phyloP scores from a whole-genome alignment of 768 basidiomycete species.

The Termitomyces sp. region DNA sequence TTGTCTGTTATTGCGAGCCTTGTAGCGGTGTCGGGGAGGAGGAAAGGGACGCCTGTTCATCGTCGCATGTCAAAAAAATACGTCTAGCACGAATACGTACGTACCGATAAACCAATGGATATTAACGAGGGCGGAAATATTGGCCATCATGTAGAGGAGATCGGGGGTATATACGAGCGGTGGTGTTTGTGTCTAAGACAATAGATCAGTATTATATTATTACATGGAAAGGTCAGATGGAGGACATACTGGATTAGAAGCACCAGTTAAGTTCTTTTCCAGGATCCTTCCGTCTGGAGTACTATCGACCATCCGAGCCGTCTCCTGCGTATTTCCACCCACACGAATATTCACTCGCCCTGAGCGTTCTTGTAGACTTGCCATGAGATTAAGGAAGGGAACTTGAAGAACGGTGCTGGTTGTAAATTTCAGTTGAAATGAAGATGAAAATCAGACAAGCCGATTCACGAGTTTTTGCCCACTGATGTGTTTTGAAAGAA shows the following conservation, averaged over 20 bases:
- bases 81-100: background rate
- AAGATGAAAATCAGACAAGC: background rate
- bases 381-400: conserved; percentile 76
- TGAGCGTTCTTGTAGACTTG: conserved; percentile 59
- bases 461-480: conserved; percentile 41
- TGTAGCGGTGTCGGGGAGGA: conserved; percentile 47
- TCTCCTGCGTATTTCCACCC: conserved; percentile 81
- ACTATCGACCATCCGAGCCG: conserved; percentile 43
- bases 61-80: background rate
- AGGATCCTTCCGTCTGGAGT: conserved; percentile 35
- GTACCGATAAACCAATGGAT: conserved; percentile 64
- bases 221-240: background rate
- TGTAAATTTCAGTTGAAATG: background rate
- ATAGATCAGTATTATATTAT: background rate
- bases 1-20: conserved; percentile 51
- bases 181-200: conserved; percentile 57
- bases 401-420: conserved; percentile 42
- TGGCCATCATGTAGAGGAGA: conserved; percentile 60
- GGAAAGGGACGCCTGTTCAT: conserved; percentile 46
- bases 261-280: conserved; percentile 14
- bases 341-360: conserved; percentile 63
- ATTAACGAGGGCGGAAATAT: conserved; percentile 56
- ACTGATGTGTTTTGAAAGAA: conserved; percentile 22
- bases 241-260: conserved; percentile 13
- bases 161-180: conserved; percentile 61